These are phyloP conservation scores for Arthroderma uncinatum DNA, from an alignment of 2,329 filamentous ascomycete genomes.

Conservation along the genomic window DNA sequence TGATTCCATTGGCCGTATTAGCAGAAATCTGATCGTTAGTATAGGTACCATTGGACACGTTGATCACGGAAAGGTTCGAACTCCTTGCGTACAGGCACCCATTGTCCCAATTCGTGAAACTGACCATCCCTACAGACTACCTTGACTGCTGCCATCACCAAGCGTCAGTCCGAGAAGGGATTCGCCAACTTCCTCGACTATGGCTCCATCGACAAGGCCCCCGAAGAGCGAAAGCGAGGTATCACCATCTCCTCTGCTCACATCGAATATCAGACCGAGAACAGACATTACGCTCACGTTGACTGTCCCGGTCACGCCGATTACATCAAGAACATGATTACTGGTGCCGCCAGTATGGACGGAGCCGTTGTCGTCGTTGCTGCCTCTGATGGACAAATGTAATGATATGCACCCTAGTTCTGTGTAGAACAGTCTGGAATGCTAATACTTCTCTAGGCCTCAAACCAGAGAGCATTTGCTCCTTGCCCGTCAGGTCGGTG, in stretches of 20 bases:
- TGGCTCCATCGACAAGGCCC: conserved; percentile 95
- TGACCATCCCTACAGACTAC: conserved; percentile 58
- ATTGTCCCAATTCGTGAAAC: conserved; percentile 5
- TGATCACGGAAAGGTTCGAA: conserved; percentile 90
- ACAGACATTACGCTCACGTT: conserved; percentile 96
- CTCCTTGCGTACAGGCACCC: neutral
- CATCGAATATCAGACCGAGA: conserved; percentile 94
- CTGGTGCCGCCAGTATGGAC: conserved; percentile 98
- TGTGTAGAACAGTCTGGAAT: neutral
- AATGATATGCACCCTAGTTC: conserved; percentile 18
- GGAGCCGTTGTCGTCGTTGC: conserved; percentile 98
- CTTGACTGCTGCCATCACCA: conserved; percentile 96
- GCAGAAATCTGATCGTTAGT: neutral
- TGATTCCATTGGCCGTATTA: neutral
- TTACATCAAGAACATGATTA: conserved; percentile 99
- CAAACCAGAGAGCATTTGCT: conserved; percentile 98
- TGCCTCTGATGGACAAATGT: conserved; percentile 96
- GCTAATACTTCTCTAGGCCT: conserved; percentile 43
- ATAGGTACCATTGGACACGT: conserved; percentile 94
- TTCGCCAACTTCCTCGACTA: conserved; percentile 93
- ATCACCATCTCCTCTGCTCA: conserved; percentile 98
- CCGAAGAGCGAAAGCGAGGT: conserved; percentile 98
- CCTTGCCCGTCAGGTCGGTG: conserved; percentile 93
- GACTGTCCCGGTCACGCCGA: conserved; percentile 99
- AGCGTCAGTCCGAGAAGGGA: conserved; percentile 91